These are phyloP conservation scores for Hypoxylon rubiginosum DNA, from an alignment of 2,329 filamentous ascomycete species.

Conservation along the genomic window DNA sequence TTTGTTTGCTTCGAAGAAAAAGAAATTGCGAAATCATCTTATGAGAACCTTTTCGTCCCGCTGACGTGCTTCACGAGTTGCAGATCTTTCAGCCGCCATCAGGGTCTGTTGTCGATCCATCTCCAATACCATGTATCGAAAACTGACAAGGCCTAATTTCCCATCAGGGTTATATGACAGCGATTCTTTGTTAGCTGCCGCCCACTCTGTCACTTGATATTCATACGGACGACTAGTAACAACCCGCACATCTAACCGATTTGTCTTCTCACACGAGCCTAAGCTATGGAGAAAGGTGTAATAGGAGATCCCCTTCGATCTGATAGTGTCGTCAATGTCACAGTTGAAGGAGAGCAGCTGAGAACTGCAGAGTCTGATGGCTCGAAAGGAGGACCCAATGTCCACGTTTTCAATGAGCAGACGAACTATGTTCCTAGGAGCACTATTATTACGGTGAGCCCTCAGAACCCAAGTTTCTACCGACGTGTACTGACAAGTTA, in stretches of 20 bases:
- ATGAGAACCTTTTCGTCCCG: slow-evolving; percentile 22
- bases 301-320: slow-evolving; percentile 10
- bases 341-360: slow-evolving; percentile 4
- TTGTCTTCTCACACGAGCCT: background rate
- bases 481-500: slow-evolving; percentile 24
- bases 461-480: background rate
- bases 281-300: slow-evolving; percentile 31
- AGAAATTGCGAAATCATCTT: background rate
- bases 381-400: slow-evolving; percentile 10
- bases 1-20: background rate
- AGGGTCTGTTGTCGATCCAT: slow-evolving; percentile 24
- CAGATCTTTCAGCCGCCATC: slow-evolving; percentile 32
- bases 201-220: slow-evolving; percentile 8
- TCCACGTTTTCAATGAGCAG: slow-evolving; percentile 65
- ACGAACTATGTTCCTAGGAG: slow-evolving; percentile 67
- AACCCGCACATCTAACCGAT: background rate
- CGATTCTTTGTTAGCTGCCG: background rate
- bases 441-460: slow-evolving; percentile 66
- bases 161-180: slow-evolving; percentile 15
- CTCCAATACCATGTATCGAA: background rate
- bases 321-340: slow-evolving; percentile 12
- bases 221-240: background rate
- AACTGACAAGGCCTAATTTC: slow-evolving; percentile 6
- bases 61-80: slow-evolving; percentile 8
- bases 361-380: slow-evolving; percentile 6